Evolutionary conservation across 805 yeast species (phyloP).

Genomic region (Saturnispora dispora): DNA sequence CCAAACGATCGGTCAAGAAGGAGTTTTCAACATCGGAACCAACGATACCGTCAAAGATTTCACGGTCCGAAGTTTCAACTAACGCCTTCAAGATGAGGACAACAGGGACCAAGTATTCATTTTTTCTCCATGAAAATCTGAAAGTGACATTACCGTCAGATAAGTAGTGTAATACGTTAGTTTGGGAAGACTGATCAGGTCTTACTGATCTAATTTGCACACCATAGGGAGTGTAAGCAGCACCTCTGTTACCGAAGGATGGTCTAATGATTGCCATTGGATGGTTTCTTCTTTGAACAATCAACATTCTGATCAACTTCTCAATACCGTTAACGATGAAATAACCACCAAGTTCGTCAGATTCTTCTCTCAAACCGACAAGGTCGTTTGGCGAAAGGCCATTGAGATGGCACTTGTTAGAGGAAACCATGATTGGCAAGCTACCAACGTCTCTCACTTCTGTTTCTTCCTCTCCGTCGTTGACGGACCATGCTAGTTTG

Average conservation of each 20-base stretch:
- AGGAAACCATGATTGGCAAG: constrained; percentile 82
- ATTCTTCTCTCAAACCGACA: constrained; percentile 74
- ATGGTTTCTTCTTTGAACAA: constrained; percentile 95
- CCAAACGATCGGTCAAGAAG: constrained; percentile 96
- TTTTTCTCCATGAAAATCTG: constrained; percentile 94
- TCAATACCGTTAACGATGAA: constrained; percentile 95
- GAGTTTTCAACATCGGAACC: constrained; percentile 84
- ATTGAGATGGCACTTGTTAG: constrained; percentile 87
- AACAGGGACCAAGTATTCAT: constrained; percentile 89
- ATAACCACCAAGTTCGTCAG: constrained; percentile 95
- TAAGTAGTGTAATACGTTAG: constrained; percentile 92
- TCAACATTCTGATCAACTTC: constrained; percentile 91
- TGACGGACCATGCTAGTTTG: constrained; percentile 78
- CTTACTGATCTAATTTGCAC: constrained; percentile 89
- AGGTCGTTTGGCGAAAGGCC: constrained; percentile 75
- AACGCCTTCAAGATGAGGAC: constrained; percentile 88
- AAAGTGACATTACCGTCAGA: constrained; percentile 94
- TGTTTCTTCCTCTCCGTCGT: constrained; percentile 71
- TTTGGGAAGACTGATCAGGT: constrained; percentile 96
- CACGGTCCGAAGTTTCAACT: constrained; percentile 85
- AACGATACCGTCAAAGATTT: constrained; percentile 90
- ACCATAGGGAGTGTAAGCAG: constrained; percentile 81
- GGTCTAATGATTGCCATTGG: constrained; percentile 98
- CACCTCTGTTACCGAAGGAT: constrained; percentile 89
- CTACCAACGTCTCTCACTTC: constrained; percentile 89